Conservation (phyloP, 2,329 filamentous ascomycete species). For the Metarhizium humberi region DNA sequence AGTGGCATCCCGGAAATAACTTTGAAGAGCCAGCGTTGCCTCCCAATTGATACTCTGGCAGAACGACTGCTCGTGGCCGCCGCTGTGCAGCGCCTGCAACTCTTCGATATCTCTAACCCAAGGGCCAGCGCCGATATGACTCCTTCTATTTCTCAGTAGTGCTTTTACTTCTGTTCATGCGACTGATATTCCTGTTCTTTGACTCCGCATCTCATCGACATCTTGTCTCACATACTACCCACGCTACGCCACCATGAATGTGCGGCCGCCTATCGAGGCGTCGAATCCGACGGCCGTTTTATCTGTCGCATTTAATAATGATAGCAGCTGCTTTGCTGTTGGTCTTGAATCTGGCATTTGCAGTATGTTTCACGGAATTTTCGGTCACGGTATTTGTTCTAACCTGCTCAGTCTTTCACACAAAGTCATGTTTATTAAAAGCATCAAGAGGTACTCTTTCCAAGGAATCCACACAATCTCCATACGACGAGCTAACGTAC, state of each 20-base stretch:
- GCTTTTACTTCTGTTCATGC: not conserved
- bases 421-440: slow-evolving; percentile 62
- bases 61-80: not conserved
- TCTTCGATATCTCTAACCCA: not conserved
- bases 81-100: not conserved
- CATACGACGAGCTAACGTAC: not conserved
- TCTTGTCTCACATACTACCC: not conserved
- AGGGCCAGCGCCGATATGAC: not conserved
- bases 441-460: slow-evolving; percentile 33
- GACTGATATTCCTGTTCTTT: not conserved
- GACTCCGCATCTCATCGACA: not conserved
- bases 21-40: not conserved
- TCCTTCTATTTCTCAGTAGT: not conserved
- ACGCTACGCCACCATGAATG: slow-evolving; percentile 62
- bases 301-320: slow-evolving; percentile 77
- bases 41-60: not conserved
- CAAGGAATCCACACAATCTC: not conserved
- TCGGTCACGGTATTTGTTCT: not conserved
- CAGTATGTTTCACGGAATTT: slow-evolving; percentile 41
- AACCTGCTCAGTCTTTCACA: slow-evolving; percentile 54
- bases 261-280: slow-evolving; percentile 73
- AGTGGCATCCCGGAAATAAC: not conserved
- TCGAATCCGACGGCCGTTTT: slow-evolving; percentile 66
- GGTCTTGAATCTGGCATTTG: slow-evolving; percentile 81
- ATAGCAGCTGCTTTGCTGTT: slow-evolving; percentile 77